Conservation (phyloP, 306 rosid species). For the Corylus avellana region DNA sequence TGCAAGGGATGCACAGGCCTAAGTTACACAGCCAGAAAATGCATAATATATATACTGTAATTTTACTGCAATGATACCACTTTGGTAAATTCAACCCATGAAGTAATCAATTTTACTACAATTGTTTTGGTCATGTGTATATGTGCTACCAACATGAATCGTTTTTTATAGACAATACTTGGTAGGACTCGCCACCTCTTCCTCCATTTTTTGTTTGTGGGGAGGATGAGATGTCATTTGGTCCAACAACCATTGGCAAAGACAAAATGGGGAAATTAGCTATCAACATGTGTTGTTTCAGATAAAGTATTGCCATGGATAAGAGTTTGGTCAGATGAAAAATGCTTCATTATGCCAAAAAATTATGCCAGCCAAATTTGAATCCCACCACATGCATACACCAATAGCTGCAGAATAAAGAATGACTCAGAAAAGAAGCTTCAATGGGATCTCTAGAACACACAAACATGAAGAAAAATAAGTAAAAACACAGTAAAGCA, state of each 20-base stretch:
- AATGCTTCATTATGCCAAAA: not conserved
- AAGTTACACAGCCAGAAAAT: not conserved
- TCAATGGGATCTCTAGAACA: not conserved
- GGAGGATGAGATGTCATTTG: not conserved
- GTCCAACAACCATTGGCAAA: not conserved
- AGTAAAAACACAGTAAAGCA: not conserved
- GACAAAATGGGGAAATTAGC: not conserved
- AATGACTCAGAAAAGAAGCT: not conserved
- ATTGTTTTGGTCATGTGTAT: not conserved
- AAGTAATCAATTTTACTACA: not conserved
- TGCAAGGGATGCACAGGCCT: not conserved
- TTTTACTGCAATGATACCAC: not conserved
- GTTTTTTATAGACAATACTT: not conserved
- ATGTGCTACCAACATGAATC: not conserved
- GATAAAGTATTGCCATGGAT: not conserved
- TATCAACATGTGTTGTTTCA: not conserved
- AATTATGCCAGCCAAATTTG: not conserved
- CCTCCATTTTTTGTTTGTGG: not conserved
- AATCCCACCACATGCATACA: not conserved
- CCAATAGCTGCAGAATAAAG: not conserved
- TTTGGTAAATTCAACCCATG: not conserved
- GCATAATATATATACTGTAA: not conserved
- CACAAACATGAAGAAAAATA: not conserved
- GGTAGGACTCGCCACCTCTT: not conserved
- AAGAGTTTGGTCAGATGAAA: not conserved